Evolutionary conservation across 2,329 filamentous ascomycete species (phyloP).

Genomic region (Sporothrix sp.): DNA sequence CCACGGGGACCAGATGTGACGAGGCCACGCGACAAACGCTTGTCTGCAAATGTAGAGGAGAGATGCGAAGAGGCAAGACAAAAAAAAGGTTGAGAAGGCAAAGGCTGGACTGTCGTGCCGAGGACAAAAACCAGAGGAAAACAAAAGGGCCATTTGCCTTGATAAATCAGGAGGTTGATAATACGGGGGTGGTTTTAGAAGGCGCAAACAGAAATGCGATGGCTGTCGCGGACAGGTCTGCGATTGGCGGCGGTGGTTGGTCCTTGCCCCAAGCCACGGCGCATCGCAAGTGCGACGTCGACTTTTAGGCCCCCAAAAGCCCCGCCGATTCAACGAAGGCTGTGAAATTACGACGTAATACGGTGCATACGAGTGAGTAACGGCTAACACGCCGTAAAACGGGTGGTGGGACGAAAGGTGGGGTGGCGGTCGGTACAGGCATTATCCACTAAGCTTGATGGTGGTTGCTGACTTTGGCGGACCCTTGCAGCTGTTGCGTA

Average conservation of each 20-base stretch:
- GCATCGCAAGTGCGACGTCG: conserved; percentile 6
- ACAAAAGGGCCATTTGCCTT: background rate
- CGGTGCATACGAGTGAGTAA: too few species aligned
- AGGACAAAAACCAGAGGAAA: background rate
- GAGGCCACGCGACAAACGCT: background rate
- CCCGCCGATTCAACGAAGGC: too few species aligned
- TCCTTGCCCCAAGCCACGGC: conserved; percentile 1
- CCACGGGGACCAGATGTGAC: background rate
- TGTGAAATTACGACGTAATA: too few species aligned
- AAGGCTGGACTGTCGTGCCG: conserved; percentile 7
- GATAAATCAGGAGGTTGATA: conserved; percentile 13
- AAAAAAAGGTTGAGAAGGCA: background rate
- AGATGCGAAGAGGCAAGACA: background rate
- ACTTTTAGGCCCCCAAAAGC: too few species aligned
- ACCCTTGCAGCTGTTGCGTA: too few species aligned
- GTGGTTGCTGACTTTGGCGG: too few species aligned
- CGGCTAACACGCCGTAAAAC: too few species aligned
- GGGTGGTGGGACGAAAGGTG: too few species aligned
- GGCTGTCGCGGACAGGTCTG: conserved; percentile 6
- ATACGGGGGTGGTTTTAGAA: background rate
- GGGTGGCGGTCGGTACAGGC: too few species aligned
- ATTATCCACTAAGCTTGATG: too few species aligned
- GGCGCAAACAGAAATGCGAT: conserved; percentile 6
- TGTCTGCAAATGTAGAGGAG: background rate
- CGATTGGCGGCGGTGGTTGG: conserved; percentile 11